Percentiles rank a stretch among this genome's conserved stretches.
Conservation (phyloP, 2,329 filamentous ascomycete species). For the Pseudogymnoascus sp. region DNA sequence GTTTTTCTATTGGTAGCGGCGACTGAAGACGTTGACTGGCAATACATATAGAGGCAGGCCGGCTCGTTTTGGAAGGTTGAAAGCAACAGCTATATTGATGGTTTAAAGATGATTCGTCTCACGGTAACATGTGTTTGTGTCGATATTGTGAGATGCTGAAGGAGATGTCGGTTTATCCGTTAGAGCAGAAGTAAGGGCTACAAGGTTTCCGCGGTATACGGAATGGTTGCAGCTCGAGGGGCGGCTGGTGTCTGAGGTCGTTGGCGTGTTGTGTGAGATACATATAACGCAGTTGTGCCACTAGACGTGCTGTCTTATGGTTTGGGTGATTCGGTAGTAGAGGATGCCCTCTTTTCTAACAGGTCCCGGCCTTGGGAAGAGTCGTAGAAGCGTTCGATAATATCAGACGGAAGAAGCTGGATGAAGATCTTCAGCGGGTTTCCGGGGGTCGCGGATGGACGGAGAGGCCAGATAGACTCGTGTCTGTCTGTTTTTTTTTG, state of each 20-base stretch:
- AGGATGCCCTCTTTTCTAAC: slow-evolving; percentile 16
- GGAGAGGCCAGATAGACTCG: slow-evolving; percentile 10
- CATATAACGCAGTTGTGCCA: slow-evolving; percentile 32
- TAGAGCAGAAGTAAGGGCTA: slow-evolving; percentile 81
- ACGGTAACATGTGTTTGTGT: slow-evolving; percentile 2
- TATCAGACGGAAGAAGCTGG: slow-evolving; percentile 9
- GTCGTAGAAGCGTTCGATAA: slow-evolving; percentile 10
- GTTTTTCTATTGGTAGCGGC: not conserved
- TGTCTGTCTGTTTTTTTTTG: not conserved
- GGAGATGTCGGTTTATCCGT: slow-evolving; percentile 62
- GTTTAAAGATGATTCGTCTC: slow-evolving; percentile 5
- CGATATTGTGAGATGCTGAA: slow-evolving; percentile 13
- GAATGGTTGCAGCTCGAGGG: slow-evolving; percentile 94
- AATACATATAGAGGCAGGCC: slow-evolving; percentile 3
- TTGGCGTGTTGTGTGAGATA: slow-evolving; percentile 51
- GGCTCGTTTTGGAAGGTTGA: not conserved
- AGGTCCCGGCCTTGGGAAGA: slow-evolving; percentile 5
- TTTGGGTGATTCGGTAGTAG: slow-evolving; percentile 19
- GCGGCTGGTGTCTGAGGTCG: slow-evolving; percentile 89
- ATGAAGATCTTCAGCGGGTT: slow-evolving; percentile 1
- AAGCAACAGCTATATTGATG: slow-evolving; percentile 2
- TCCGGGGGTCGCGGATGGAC: slow-evolving; percentile 11
- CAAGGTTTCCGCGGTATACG: slow-evolving; percentile 91
- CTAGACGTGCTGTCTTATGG: slow-evolving; percentile 27
- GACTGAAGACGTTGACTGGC: slow-evolving; percentile 3